Conservation (phyloP, 495 filamentous ascomycete species). For the Neurospora cerealis region DNA sequence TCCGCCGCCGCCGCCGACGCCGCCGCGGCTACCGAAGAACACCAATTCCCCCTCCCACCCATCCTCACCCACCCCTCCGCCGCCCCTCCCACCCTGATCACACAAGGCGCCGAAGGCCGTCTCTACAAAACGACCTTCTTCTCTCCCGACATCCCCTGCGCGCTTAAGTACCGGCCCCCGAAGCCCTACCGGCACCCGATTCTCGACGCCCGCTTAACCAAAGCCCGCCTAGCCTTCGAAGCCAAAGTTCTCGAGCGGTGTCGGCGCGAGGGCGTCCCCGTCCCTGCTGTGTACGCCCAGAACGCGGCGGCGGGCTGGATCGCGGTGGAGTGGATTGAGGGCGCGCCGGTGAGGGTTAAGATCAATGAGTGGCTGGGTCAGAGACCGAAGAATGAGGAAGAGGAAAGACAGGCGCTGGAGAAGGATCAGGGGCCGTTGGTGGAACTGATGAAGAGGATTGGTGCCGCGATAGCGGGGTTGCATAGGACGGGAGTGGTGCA, state of each 20-base stretch:
- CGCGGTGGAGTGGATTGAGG: slow-evolving; percentile 83
- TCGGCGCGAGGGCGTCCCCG: slow-evolving; percentile 61
- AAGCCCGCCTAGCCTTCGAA: slow-evolving; percentile 76
- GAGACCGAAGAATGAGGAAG: slow-evolving; percentile 28
- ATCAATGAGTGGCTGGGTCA: slow-evolving; percentile 54
- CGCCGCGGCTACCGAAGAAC: neutral
- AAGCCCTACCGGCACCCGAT: slow-evolving; percentile 89
- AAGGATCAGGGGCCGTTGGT: slow-evolving; percentile 27
- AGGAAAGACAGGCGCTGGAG: slow-evolving; percentile 28
- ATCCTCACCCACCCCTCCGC: slow-evolving; percentile 53
- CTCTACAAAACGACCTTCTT: slow-evolving; percentile 84
- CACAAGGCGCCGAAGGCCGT: slow-evolving; percentile 91
- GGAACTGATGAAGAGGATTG: slow-evolving; percentile 62
- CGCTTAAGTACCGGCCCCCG: slow-evolving; percentile 85
- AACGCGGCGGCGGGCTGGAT: slow-evolving; percentile 73
- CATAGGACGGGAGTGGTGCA: slow-evolving; percentile 80
- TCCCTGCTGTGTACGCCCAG: slow-evolving; percentile 66
- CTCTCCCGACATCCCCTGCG: slow-evolving; percentile 53
- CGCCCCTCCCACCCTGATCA: slow-evolving; percentile 50
- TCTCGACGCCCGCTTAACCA: slow-evolving; percentile 80
- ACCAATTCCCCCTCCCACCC: slow-evolving; percentile 46
- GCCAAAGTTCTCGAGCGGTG: slow-evolving; percentile 73
- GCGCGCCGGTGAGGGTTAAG: slow-evolving; percentile 54
- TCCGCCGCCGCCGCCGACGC: slow-evolving; percentile 1
- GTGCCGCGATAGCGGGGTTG: slow-evolving; percentile 62